phyloP scores from a whole-genome alignment of 2,329 filamentous ascomycete species.

The Davidsoniella neocaledoniae region DNA sequence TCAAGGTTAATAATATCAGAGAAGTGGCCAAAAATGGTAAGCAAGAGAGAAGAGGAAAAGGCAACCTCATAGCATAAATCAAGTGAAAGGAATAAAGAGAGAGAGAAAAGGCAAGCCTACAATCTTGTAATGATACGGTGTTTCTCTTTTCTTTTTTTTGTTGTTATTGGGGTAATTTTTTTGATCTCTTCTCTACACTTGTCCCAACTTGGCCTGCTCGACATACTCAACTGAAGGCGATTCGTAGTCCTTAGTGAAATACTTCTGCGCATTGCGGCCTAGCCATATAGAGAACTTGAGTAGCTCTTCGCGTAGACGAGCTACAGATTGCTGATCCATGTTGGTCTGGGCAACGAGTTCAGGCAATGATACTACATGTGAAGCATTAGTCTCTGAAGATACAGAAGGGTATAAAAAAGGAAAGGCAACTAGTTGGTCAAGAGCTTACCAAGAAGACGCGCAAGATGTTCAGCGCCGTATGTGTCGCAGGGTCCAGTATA shows the following conservation, averaged over 20 bases:
- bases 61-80: neutral
- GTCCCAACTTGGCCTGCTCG: conserved; percentile 37
- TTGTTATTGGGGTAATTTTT: neutral
- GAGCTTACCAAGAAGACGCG: conserved; percentile 66
- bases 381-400: neutral
- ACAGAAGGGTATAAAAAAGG: neutral
- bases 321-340: conserved; percentile 86
- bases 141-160: too few species aligned
- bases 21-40: too few species aligned
- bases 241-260: conserved; percentile 66
- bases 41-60: neutral
- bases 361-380: conserved; percentile 57
- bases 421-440: neutral
- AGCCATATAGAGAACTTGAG: conserved; percentile 77
- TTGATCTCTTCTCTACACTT: neutral
- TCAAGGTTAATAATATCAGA: too few species aligned
- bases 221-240: conserved; percentile 54
- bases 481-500: conserved; percentile 61
- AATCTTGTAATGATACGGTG: too few species aligned
- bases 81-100: neutral
- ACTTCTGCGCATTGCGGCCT: conserved; percentile 54
- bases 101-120: neutral
- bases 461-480: conserved; percentile 85
- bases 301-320: conserved; percentile 75
- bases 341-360: conserved; percentile 95